Percentiles rank a stretch among this genome's conserved stretches.
phyloP scores from a whole-genome alignment of 345 rosid species.

The Pistacia atlantica region DNA sequence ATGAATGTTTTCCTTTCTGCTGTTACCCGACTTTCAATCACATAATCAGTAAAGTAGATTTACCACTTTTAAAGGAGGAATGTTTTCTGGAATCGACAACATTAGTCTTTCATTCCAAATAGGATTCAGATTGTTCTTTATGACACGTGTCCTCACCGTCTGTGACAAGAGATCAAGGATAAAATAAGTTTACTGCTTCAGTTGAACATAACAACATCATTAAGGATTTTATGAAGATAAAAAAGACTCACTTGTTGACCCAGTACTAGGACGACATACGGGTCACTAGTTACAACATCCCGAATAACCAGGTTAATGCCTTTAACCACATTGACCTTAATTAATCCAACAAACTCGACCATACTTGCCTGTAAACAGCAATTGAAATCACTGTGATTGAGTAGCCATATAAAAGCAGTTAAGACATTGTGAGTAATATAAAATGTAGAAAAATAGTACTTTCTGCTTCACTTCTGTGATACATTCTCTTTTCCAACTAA shows the following conservation, averaged over 20 bases:
- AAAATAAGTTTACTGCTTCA: conserved; percentile 3
- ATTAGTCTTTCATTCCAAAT: conserved; percentile 97
- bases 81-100: conserved; percentile 87
- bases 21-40: background rate
- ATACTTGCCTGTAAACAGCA: conserved; percentile 76
- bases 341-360: conserved; percentile 95
- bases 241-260: conserved; percentile 80
- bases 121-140: conserved; percentile 94
- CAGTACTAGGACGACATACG: conserved; percentile 83
- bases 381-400: conserved; percentile 20
- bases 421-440: background rate
- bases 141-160: conserved; percentile 90
- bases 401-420: background rate
- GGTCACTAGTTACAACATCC: conserved; percentile 89
- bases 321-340: conserved; percentile 92
- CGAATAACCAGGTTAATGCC: conserved; percentile 94
- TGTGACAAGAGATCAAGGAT: conserved; percentile 34
- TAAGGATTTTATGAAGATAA: conserved; percentile 2
- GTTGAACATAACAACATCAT: conserved; percentile 1
- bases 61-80: conserved; percentile 94
- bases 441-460: background rate
- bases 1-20: background rate
- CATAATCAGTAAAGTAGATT: conserved; percentile 3
- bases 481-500: background rate
- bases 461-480: background rate